Conservation (phyloP, 371 early-diverging fungal genomes). For the Mortierella sp. region DNA sequence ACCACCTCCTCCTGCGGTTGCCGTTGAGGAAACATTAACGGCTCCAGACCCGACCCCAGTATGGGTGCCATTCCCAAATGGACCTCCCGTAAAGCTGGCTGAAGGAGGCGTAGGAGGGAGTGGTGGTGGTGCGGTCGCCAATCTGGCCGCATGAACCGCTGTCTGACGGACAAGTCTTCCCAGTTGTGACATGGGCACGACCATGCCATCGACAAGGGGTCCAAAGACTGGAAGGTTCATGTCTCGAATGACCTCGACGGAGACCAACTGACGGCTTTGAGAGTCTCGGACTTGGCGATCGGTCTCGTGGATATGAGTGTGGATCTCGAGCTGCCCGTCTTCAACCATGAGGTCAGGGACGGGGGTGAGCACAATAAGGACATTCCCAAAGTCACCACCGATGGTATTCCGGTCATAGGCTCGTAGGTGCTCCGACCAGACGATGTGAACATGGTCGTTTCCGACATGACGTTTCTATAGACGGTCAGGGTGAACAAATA, state of each 20-base stretch:
- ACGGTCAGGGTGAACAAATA: background rate
- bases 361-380: conserved; percentile 91
- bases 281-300: background rate
- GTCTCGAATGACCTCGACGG: conserved; percentile 83
- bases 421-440: conserved; percentile 94
- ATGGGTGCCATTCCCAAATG: background rate
- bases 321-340: conserved; percentile 12
- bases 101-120: conserved; percentile 44
- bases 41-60: no score
- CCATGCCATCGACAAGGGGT: conserved; percentile 84
- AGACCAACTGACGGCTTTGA: conserved; percentile 67
- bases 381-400: conserved; percentile 97
- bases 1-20: background rate
- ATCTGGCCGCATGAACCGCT: conserved; percentile 71
- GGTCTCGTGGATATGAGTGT: background rate
- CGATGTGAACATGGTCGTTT: conserved; percentile 96
- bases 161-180: conserved; percentile 88
- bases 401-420: conserved; percentile 90
- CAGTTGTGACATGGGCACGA: conserved; percentile 79
- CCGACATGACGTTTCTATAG: conserved; percentile 96
- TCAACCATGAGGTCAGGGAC: conserved; percentile 47
- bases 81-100: background rate
- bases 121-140: conserved; percentile 47
- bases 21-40: no score
- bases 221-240: conserved; percentile 82